Evolutionary conservation across 805 yeast genomes (phyloP), one percentile per base, ranked within the genome.

Genomic region (Pachysolen tannophilus): DNA sequence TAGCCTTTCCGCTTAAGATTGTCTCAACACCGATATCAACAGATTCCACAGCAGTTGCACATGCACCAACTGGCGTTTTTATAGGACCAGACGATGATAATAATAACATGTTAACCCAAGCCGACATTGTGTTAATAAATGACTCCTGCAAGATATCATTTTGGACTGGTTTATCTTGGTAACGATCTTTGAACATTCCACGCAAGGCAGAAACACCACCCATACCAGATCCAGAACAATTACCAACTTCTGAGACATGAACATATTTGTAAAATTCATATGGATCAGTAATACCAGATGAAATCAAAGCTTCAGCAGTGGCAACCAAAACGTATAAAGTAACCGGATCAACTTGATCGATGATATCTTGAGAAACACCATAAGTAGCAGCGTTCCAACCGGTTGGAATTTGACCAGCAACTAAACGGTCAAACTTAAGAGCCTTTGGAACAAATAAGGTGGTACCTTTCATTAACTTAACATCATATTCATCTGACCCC

Each of bases 141-240:
- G 98, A 88, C 66, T 92, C 99, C 67, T 90, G 98, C 50, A 92
- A 71, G 48, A 92, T 82, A 65, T 92, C 99, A 58, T 85, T 92
- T 69, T 94, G 98, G 37, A 88, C 96, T 37, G 95, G 96, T 63
- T 71, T 71, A 60, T 92, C 99, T 49, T 75, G 67, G 68, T 72
- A 92, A 67, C 99, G 80, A 56, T 90, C 95, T 63, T 75, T 87
- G 72, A 87, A 92, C 97, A 92, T 92, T 51, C 96, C 97, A 61
- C 94, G 84, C 56, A 92, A 67, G 35, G 99, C 98, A 49, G 82
- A 60, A 52, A 90, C 94, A 81, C 99, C 99, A 66, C 99, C 99
- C 95, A 92, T 90, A 77, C 99, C 99, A 38, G 97, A 87, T 69
- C 99, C 99, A 32, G 95, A 82, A 74, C 97, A 88, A 75, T 90